These are phyloP conservation scores for Penicillium sp. DNA, from an alignment of 2,329 filamentous ascomycete genomes.

Conservation along the genomic window DNA sequence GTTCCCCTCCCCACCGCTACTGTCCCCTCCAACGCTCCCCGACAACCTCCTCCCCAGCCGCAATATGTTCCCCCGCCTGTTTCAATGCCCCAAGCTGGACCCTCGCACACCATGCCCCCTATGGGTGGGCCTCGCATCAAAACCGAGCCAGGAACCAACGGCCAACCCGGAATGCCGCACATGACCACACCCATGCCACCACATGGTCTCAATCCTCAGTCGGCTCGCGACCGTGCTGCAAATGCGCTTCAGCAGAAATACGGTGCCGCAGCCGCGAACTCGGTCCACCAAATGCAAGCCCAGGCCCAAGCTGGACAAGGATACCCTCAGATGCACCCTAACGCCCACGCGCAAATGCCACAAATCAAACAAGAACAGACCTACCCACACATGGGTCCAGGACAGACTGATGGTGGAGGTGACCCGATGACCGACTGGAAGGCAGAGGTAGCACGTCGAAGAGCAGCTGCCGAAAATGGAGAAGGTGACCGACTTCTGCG, in stretches of 20 bases:
- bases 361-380: constrained; percentile 36
- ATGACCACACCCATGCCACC: constrained; percentile 30
- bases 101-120: constrained; percentile 21
- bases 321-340: constrained; percentile 25
- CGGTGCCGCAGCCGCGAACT: constrained; percentile 36
- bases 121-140: constrained; percentile 43
- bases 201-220: constrained; percentile 35
- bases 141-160: constrained; percentile 43
- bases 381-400: constrained; percentile 38
- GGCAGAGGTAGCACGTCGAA: constrained; percentile 38
- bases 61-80: constrained; percentile 32
- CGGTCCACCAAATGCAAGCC: constrained; percentile 39
- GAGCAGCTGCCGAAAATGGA: constrained; percentile 33
- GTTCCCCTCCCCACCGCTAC: constrained; percentile 31
- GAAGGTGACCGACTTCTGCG: constrained; percentile 35
- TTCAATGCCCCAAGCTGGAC: constrained; percentile 29
- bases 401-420: constrained; percentile 68
- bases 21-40: constrained; percentile 39
- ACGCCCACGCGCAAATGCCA: constrained; percentile 32
- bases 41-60: constrained; percentile 25
- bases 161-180: constrained; percentile 25
- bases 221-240: constrained; percentile 49
- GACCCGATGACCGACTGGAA: constrained; percentile 47
- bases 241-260: constrained; percentile 44
- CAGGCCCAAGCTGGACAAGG: constrained; percentile 33